Percentiles rank a stretch among this genome's conserved stretches.
phyloP scores from a whole-genome alignment of 306 rosid genomes.

The Casuarina glauca region DNA sequence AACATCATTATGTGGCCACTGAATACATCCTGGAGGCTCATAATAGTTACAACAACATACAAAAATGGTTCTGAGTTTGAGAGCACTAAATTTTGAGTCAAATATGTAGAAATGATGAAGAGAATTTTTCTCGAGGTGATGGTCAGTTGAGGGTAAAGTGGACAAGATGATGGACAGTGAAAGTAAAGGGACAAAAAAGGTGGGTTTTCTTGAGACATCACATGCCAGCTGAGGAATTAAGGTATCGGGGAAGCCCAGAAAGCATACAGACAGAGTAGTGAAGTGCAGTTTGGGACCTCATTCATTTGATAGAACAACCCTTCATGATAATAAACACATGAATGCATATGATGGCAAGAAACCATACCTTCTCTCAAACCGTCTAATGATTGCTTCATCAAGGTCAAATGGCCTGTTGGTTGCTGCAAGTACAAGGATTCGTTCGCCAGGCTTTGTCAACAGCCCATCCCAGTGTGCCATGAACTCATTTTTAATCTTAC shows the following conservation, averaged over 20 bases:
- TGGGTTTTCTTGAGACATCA: neutral
- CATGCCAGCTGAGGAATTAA: slow-evolving; percentile 1
- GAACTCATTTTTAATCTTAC: slow-evolving; percentile 83
- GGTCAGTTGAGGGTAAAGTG: neutral
- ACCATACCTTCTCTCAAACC: slow-evolving; percentile 72
- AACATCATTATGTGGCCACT: neutral
- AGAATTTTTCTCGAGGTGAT: neutral
- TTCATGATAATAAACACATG: slow-evolving; percentile 10
- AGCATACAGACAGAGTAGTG: neutral
- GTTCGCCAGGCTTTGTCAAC: slow-evolving; percentile 55
- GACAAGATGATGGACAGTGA: neutral
- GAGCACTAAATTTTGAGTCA: neutral
- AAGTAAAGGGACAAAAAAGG: neutral
- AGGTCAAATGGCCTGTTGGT: slow-evolving; percentile 89
- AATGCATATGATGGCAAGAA: slow-evolving; percentile 1
- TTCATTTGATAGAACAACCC: neutral
- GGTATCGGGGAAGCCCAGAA: neutral
- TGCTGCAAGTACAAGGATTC: slow-evolving; percentile 75
- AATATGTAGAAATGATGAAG: neutral
- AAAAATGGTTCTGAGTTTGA: neutral
- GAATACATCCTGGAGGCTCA: neutral
- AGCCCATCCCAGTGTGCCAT: slow-evolving; percentile 89
- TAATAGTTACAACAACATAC: neutral
- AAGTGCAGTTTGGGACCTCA: neutral
- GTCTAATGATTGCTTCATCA: slow-evolving; percentile 85